A percentile compares a stretch with the other conserved stretches of the same genome.
Conservation (phyloP, 495 filamentous ascomycete species). For the Pyronema omphalodes region DNA sequence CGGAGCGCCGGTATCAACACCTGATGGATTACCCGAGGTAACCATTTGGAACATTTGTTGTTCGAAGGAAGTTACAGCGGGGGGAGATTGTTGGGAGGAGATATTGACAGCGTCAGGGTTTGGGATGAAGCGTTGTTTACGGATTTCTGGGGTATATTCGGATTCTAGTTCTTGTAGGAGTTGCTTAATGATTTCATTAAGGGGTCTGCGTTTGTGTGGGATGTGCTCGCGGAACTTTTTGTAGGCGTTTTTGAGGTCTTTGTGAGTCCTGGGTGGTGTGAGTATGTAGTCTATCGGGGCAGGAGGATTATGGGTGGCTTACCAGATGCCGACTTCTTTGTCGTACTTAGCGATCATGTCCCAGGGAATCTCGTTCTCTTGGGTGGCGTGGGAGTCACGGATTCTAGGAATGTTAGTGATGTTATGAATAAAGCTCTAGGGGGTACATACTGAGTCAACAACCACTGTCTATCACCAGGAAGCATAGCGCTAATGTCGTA, state of each 20-base stretch:
- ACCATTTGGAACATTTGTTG: neutral
- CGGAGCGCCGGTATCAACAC: neutral
- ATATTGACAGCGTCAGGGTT: too few species aligned
- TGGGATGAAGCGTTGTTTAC: constrained; percentile 1
- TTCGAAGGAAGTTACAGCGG: neutral
- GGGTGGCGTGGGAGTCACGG: constrained; percentile 26
- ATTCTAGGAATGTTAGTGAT: constrained; percentile 25
- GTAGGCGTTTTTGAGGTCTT: constrained; percentile 34
- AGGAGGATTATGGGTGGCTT: neutral
- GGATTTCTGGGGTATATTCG: neutral
- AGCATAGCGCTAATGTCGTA: constrained; percentile 24
- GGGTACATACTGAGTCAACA: constrained; percentile 26
- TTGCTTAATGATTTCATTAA: constrained; percentile 30
- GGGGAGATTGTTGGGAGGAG: too few species aligned
- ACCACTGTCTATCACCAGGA: constrained; percentile 29
- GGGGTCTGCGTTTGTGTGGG: constrained; percentile 28
- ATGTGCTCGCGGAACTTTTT: constrained; percentile 30
- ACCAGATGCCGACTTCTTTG: constrained; percentile 18
- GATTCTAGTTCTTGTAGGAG: constrained; percentile 30
- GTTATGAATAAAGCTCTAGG: neutral
- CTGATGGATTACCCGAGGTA: neutral
- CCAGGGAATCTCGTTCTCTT: constrained; percentile 40
- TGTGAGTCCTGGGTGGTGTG: constrained; percentile 26
- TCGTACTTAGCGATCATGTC: constrained; percentile 27
- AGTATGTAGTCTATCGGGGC: neutral